Base-by-base conservation (phyloP, 768 basidiomycete genomes). In the Heimioporus sp. region DNA sequence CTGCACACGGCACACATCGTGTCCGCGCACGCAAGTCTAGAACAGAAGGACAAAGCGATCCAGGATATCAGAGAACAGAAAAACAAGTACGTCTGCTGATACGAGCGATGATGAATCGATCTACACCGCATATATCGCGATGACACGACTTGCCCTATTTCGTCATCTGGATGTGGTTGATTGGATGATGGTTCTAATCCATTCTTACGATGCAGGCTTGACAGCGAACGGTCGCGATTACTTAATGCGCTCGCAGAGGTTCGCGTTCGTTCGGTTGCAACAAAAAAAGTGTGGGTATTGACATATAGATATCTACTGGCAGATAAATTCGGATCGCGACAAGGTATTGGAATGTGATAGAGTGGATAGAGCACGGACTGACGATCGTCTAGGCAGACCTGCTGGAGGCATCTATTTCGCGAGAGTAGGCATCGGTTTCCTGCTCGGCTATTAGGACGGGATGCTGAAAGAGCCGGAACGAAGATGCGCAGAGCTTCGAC, bases 1-100 rank as follows among this genome's bases (percentile, higher is more conserved):
- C 72, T 92, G 34, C 91, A 92, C 58, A 92, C 91, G 10, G 90
- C 91, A 10, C 89, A 92, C 64, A 90, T 92, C 39, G 73, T 92
- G 3, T 90, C 90, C 9, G 89, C 89, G 7, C 90, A 92, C 65
- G 83, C 87, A 2, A 79, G 84, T 30, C 73, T 92, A 5, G 87
- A 91, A 54, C 81, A 86, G 65, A 91, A 90, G 65, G 79, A 79
- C 55, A 88, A 83, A 57, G 80, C 86, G 9, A 81, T 92, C 15
- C 86, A 92, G 69, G 90, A 92, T 64, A 73, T 92, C 41, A 81
- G 80, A 48, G 90, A 90, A 67, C 90, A 92, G 72, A 86, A 86
- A 68, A 90, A 92, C 67, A 86, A 87, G 90, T 90, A 63, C 41
- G 81, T 72, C 16, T 28, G 46, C 16, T 28, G 46, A 52, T 51